phyloP scores from a whole-genome alignment of 306 rosid genomes.

The Sindora glabra region DNA sequence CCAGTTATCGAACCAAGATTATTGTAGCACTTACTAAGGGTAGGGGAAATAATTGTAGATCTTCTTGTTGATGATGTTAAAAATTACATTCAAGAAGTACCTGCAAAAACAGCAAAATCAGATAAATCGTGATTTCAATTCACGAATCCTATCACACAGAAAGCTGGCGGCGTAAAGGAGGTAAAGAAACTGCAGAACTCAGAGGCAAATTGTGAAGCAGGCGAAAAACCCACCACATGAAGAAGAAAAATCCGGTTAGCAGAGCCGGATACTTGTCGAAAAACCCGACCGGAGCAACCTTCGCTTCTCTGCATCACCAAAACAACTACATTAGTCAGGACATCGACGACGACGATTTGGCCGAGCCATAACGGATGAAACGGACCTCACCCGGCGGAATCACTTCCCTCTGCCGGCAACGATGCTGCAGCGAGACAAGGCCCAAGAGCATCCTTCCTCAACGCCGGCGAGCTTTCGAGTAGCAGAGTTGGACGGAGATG shows the following conservation, averaged over 20 bases:
- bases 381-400: slow-evolving; percentile 99
- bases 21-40: slow-evolving; percentile 56
- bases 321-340: slow-evolving; percentile 20
- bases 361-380: slow-evolving; percentile 71
- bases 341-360: slow-evolving; percentile 15
- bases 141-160: too few relatives aligned
- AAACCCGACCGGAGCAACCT: slow-evolving; percentile 65
- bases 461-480: slow-evolving; percentile 36
- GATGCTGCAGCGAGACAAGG: slow-evolving; percentile 67
- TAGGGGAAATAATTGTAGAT: slow-evolving; percentile 94
- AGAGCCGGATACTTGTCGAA: slow-evolving; percentile 50
- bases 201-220: neutral
- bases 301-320: slow-evolving; percentile 42
- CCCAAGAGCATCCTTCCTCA: slow-evolving; percentile 34
- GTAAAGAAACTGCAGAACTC: neutral
- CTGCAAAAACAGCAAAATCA: too few relatives aligned
- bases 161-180: too few relatives aligned
- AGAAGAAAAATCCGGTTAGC: slow-evolving; percentile 85
- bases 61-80: slow-evolving; percentile 92
- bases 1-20: neutral
- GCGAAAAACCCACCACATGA: slow-evolving; percentile 57
- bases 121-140: too few relatives aligned
- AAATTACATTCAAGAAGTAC: slow-evolving; percentile 92
- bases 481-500: slow-evolving; percentile 78
- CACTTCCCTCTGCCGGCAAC: slow-evolving; percentile 68